Percentiles rank a stretch among this genome's conserved stretches.
Evolutionary conservation across 352 stramenopile genomes (phyloP).

Genomic region (Phytophthora fragariaefolia): DNA sequence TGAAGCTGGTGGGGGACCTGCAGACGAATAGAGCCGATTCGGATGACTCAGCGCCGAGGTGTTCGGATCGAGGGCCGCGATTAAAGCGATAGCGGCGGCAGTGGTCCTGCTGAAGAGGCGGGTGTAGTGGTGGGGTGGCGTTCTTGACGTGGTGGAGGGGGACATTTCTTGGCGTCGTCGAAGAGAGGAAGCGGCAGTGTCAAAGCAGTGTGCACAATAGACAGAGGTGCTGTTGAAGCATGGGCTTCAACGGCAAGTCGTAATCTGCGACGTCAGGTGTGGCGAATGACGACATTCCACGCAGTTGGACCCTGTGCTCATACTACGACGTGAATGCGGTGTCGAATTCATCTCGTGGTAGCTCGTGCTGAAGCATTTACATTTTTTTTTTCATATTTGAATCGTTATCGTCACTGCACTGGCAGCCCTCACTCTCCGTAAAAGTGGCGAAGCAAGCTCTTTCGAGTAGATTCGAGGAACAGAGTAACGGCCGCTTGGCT

Average conservation of each 20-base stretch:
- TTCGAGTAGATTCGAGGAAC: slow-evolving; percentile 35
- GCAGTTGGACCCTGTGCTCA: not conserved
- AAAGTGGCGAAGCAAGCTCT: slow-evolving; percentile 32
- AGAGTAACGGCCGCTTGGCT: slow-evolving; percentile 13
- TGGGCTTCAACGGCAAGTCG: slow-evolving; percentile 14
- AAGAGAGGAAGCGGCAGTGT: not conserved
- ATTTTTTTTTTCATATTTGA: not conserved
- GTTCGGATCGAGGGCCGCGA: slow-evolving; percentile 1
- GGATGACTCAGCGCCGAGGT: slow-evolving; percentile 4
- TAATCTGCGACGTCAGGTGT: slow-evolving; percentile 12
- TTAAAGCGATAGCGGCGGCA: not conserved
- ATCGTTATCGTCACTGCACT: not conserved
- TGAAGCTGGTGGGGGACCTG: slow-evolving; percentile 26
- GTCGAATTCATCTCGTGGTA: not conserved
- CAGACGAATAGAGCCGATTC: slow-evolving; percentile 33
- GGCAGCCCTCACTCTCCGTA: slow-evolving; percentile 39
- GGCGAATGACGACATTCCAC: not conserved
- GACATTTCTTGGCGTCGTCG: not conserved
- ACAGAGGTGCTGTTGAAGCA: slow-evolving; percentile 14
- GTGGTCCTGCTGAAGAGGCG: not conserved
- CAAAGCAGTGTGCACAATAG: slow-evolving; percentile 8
- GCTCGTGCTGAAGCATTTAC: too few species aligned
- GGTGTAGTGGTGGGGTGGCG: not conserved
- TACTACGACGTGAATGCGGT: not conserved
- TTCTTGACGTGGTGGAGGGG: not conserved